Base-by-base conservation (phyloP, 1,284 basidiomycete genomes). In the Apiotrichum mycotoxinovorans region DNA sequence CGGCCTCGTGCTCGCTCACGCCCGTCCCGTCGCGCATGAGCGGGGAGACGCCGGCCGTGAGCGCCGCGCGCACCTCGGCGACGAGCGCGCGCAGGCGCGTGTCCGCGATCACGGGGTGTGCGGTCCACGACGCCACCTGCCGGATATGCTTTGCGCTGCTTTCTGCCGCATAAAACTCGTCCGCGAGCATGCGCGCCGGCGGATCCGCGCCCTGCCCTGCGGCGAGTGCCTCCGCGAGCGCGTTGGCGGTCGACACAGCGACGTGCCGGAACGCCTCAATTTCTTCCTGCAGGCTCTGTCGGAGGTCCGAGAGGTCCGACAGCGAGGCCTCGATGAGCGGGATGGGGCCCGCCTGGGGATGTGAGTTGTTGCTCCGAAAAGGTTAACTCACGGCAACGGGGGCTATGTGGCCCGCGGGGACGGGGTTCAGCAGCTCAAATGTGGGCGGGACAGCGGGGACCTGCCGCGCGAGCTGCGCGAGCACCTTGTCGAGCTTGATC, bases 401-500 rank as follows among this genome's bases (percentile, higher is more conserved):
- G 2, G 64, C 62, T 4, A 54, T 48, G 27, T 66, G 62, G 0
- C 68, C 64, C 7, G 64, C 55, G 1, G 70, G 58, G 2, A 78
- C 67, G 11, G 74, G 72, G 54, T 78, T 78, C 26, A 77, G 64
- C 8, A 75, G 56, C 15, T 70, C 59, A 44, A 78, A 60, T 1
- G 70, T 69, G 22, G 68, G 62, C n/a, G 69, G 63, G 47, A 57
- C 52, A 41, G 59, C 27, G 60, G 27, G 33, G 44, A 47, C 45
- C 49, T 3, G 81, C 81, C 76, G 61, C 87, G 81, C 79, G 84
- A 89, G 88, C 61, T 85, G 85, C 40, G 88, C 87, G n/a, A 84
- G 67, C 64, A 89, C 84, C 27, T 85, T 83, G 66, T 92, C 90
- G 30, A 87, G 76, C 54, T 92, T 89, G 63, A 86, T 85, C 66